Evolutionary conservation across 352 stramenopile species (phyloP).

Genomic region (Phytophthora crassamura): DNA sequence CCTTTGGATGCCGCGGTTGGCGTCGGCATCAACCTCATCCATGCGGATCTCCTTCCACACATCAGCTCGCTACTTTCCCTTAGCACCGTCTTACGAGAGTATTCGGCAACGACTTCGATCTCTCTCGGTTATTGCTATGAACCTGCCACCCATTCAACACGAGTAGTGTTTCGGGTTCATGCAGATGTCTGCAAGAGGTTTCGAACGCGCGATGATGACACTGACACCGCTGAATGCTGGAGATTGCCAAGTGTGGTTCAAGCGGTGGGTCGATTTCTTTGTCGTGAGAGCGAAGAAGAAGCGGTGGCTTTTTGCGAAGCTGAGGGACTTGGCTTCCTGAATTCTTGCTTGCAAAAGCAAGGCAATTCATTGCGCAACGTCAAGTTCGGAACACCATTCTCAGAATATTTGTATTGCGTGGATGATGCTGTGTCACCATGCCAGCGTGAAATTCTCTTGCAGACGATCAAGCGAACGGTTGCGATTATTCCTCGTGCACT

Average conservation of each 20-base stretch:
- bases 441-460: constrained; percentile 12
- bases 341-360: constrained; percentile 16
- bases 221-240: constrained; percentile 2
- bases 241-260: constrained; percentile 12
- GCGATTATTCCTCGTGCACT: constrained; percentile 6
- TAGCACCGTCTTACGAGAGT: constrained; percentile 13
- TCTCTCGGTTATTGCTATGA: constrained; percentile 27
- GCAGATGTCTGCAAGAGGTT: background rate
- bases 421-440: background rate
- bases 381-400: constrained; percentile 13
- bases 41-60: constrained; percentile 30
- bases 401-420: constrained; percentile 1
- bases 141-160: constrained; percentile 8
- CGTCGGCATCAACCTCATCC: constrained; percentile 26
- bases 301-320: constrained; percentile 24
- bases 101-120: constrained; percentile 18
- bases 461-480: constrained; percentile 10
- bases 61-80: constrained; percentile 18
- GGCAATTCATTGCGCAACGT: constrained; percentile 4
- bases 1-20: constrained; percentile 20
- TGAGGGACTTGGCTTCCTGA: constrained; percentile 20
- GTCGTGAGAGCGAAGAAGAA: constrained; percentile 19
- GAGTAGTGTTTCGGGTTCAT: constrained; percentile 28
- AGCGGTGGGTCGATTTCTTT: constrained; percentile 16
- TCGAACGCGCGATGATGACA: constrained; percentile 3